Evolutionary conservation across 352 stramenopile genomes (phyloP).

Genomic region (Globisporangium recalcitrans): DNA sequence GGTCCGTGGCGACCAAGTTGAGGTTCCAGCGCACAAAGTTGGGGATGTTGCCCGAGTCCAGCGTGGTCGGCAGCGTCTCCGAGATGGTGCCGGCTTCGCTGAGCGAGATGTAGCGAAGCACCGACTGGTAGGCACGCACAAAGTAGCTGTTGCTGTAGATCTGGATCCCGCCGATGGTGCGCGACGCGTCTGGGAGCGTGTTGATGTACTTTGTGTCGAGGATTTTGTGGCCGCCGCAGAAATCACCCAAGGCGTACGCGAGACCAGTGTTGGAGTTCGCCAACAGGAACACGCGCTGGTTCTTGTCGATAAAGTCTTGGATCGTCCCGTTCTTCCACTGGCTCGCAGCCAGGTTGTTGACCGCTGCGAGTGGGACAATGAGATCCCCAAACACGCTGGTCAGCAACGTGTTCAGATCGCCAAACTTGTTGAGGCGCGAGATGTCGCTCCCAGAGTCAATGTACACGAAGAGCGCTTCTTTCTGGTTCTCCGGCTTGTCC

Average conservation of each 20-base stretch:
- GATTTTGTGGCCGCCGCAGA: constrained; percentile 47
- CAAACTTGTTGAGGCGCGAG: constrained; percentile 31
- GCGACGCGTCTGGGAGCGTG: constrained; percentile 37
- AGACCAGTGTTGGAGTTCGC: constrained; percentile 35
- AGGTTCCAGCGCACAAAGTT: constrained; percentile 44
- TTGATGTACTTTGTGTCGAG: constrained; percentile 26
- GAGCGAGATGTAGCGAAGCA: constrained; percentile 52
- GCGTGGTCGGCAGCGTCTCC: constrained; percentile 18
- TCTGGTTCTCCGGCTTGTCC: constrained; percentile 26
- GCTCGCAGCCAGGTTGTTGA: constrained; percentile 26
- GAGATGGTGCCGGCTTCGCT: constrained; percentile 23
- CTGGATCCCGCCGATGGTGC: constrained; percentile 31
- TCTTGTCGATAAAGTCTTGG: constrained; percentile 33
- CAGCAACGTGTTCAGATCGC: constrained; percentile 41
- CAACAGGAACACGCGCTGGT: constrained; percentile 53
- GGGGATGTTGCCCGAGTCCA: constrained; percentile 35
- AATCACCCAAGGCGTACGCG: constrained; percentile 43
- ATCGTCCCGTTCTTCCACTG: constrained; percentile 40
- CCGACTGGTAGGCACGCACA: constrained; percentile 43
- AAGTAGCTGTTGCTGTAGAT: constrained; percentile 15
- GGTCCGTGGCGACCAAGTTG: constrained; percentile 56
- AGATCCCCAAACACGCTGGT: constrained; percentile 40
- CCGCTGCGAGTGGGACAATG: constrained; percentile 32
- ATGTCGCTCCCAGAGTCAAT: constrained; percentile 52
- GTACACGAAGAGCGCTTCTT: constrained; percentile 55